Percentiles rank a stretch among this genome's conserved stretches.
Evolutionary conservation across 1,284 basidiomycete species (phyloP).

Genomic region (Vanrija humicola): DNA sequence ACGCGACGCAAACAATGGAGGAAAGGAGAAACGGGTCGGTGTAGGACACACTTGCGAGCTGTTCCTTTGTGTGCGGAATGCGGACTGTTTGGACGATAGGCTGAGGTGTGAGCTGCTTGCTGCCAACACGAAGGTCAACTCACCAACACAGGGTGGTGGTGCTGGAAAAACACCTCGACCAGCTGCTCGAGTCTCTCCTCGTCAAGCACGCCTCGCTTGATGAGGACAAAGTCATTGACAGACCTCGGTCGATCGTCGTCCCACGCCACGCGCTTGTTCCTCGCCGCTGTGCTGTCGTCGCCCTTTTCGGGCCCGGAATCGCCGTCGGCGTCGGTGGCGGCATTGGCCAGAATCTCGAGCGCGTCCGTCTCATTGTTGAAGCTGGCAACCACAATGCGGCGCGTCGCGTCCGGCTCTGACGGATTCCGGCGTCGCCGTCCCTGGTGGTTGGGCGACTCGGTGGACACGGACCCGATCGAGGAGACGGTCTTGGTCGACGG

Average conservation of each 20-base stretch:
- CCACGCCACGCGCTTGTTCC: conserved; percentile 16
- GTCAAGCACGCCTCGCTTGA: conserved; percentile 39
- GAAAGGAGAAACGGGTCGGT: conserved; percentile 48
- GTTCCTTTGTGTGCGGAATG: conserved; percentile 40
- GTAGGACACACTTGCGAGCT: conserved; percentile 38
- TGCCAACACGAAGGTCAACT: too few relatives aligned
- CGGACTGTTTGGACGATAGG: conserved; percentile 47
- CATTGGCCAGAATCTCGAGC: conserved; percentile 47
- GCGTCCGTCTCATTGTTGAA: conserved; percentile 51
- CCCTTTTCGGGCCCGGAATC: conserved; percentile 17
- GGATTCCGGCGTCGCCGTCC: conserved; percentile 3
- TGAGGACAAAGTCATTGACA: conserved; percentile 37
- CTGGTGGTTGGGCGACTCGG: conserved; percentile 9
- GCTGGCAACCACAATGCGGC: conserved; percentile 45
- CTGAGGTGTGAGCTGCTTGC: conserved; percentile 18
- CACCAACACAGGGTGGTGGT: conserved; percentile 46
- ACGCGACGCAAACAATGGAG: conserved; percentile 45
- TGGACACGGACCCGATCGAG: conserved; percentile 22
- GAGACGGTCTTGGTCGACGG: conserved; percentile 17
- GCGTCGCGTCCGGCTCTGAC: conserved; percentile 28
- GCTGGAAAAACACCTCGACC: conserved; percentile 41
- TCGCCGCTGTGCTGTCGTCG: background rate
- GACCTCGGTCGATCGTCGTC: conserved; percentile 20
- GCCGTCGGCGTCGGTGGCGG: conserved; percentile 36
- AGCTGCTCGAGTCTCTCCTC: conserved; percentile 33